These are phyloP conservation scores for Cystobasidiopsis lactophilus DNA, from an alignment of 768 basidiomycete genomes.

Conservation along the genomic window DNA sequence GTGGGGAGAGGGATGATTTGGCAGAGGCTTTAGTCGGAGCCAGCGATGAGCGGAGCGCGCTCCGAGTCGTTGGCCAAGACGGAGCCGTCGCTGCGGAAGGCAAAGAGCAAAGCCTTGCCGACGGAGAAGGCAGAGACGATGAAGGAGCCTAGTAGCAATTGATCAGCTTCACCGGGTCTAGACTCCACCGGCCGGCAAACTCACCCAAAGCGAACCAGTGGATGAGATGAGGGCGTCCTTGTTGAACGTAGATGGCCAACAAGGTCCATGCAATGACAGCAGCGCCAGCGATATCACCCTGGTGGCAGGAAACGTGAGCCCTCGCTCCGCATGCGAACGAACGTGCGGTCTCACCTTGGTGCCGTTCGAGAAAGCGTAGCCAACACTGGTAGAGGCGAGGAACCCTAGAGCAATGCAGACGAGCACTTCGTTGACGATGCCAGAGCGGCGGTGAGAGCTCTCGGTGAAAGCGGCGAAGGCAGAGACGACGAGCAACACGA, in stretches of 20 bases:
- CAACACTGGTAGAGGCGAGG: constrained; percentile 25
- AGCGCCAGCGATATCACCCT: constrained; percentile 65
- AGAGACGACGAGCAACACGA: constrained; percentile 56
- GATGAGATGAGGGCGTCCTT: constrained; percentile 35
- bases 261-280: constrained; percentile 83
- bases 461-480: constrained; percentile 78
- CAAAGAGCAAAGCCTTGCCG: constrained; percentile 21
- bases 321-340: background rate
- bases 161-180: constrained; percentile 57
- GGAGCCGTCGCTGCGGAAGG: constrained; percentile 1
- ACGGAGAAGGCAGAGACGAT: constrained; percentile 69
- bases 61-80: constrained; percentile 28
- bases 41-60: constrained; percentile 30
- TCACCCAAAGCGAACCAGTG: constrained; percentile 43
- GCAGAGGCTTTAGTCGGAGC: too few relatives aligned
- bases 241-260: constrained; percentile 47
- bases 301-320: background rate
- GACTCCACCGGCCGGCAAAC: background rate
- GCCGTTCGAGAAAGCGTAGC: constrained; percentile 67
- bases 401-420: constrained; percentile 43
- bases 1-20: too few relatives aligned
- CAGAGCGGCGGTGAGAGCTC: constrained; percentile 38
- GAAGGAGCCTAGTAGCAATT: constrained; percentile 65
- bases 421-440: constrained; percentile 62
- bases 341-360: constrained; percentile 36